Base-by-base conservation (phyloP, 768 basidiomycete species). In the Glaciozyma martinii region DNA sequence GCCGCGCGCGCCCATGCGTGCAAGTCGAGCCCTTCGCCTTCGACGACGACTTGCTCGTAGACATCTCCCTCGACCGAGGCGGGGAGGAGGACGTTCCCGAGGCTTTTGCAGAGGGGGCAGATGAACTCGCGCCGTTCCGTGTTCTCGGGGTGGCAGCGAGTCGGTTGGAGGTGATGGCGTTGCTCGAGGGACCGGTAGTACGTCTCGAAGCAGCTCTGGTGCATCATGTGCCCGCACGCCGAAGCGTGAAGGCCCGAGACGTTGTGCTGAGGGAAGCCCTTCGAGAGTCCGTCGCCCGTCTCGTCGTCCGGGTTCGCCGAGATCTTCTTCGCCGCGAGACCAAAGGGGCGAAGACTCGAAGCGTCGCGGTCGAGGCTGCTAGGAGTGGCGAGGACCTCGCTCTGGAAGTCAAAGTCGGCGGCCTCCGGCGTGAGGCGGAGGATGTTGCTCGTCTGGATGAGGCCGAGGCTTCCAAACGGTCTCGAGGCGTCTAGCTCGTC, bases 201-300 rank as follows among this genome's bases (percentile, higher is more conserved):
- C 3, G 86, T 86, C 56, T 87, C 86, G 80, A 97, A 94, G 77
- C 95, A 98, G 49, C 87, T 84, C 66, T 93, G 78, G 77, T 99
- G 95, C 92, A 99, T 98, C 81, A 93, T 84, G 74, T 98, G 95
- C 40, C 86, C 90, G 76, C 94, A 98, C 46, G 90, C 86, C 1
- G 92, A 91, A 15, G 86, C 79, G 73, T 92, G 82, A 18, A 97
- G 79, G 19, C 73, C 73, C 10, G 55, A 42, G 29, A 62, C 61
- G 18, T 47, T 58, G 32, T n/a, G 29, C 33, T 59, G 60, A 7
- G 72, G 67, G 65, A 73, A 73, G 42, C 71, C 68, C 4, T 56
- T 47, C 13, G 63, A 61, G 61, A 71, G 30, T 5, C 66, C 66
- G n/a, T 71, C 70, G 27, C 52, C 57, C n/a, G 59, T 47, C 42